A percentile compares a stretch with the other conserved stretches of the same genome.
Evolutionary conservation across 2,329 filamentous ascomycete species (phyloP).

Genomic region (Pseudocercospora fuligena): DNA sequence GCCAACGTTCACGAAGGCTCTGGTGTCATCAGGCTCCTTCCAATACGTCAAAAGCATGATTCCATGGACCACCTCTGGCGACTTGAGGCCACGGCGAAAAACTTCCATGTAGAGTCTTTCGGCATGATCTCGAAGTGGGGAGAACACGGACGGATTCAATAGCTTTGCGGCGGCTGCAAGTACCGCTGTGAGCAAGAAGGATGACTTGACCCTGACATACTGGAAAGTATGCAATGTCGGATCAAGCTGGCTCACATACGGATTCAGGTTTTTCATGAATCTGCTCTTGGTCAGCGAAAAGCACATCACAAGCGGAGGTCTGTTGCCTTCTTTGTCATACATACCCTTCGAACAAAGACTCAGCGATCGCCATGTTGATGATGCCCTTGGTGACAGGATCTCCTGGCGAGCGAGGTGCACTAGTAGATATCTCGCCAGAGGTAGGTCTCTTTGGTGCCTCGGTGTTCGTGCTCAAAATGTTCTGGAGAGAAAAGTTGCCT

Average conservation of each 20-base stretch:
- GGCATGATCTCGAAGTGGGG: conserved; percentile 36
- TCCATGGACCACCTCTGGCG: conserved; percentile 47
- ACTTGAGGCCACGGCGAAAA: conserved; percentile 45
- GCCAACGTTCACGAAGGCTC: conserved; percentile 48
- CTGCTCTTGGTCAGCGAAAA: conserved; percentile 30
- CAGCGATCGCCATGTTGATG: conserved; percentile 37
- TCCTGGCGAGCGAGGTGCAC: conserved; percentile 24
- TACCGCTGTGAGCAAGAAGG: conserved; percentile 45
- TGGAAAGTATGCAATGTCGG: conserved; percentile 45
- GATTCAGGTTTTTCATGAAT: conserved; percentile 48
- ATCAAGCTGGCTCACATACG: conserved; percentile 50
- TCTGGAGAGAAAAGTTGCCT: conserved; percentile 44
- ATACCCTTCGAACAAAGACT: conserved; percentile 36
- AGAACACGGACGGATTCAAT: conserved; percentile 43
- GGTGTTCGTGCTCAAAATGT: conserved; percentile 28
- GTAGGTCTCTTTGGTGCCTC: conserved; percentile 6
- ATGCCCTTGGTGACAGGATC: conserved; percentile 40
- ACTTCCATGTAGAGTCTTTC: conserved; percentile 40
- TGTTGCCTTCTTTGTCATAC: not conserved
- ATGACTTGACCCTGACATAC: conserved; percentile 43
- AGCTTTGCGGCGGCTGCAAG: conserved; percentile 45
- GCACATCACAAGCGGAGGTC: not conserved
- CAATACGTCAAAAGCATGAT: conserved; percentile 49
- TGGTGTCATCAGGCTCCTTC: conserved; percentile 50
- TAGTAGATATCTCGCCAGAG: conserved; percentile 25